Base-by-base conservation (phyloP, 331 rosid genomes). In the Stylosanthes scabra region DNA sequence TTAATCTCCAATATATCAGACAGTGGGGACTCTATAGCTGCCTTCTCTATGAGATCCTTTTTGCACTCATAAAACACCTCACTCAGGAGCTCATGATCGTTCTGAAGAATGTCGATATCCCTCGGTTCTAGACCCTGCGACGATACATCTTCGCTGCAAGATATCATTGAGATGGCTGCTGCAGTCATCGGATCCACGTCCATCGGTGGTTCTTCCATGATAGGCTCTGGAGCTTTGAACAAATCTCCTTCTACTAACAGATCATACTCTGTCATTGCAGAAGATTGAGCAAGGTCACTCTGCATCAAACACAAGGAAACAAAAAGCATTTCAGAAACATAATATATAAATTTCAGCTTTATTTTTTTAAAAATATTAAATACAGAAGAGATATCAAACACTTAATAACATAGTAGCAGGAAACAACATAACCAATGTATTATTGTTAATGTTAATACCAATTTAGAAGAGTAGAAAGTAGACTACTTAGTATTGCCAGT, bases 181-280 rank as follows among this genome's bases (percentile, higher is more conserved):
- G 93, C 89, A 50, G 78, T 60, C 83, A 89, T 72, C 20, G 85
- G 94, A 88, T 89, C 91, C 45, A 91, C 81, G 71, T 83, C 68
- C 50, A 85, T 68, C 12, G 51, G 60, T 51, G 85, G 86, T 60
- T 91, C 97, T 77, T 88, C 93, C 5, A 89, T 69, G 28, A 91
- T 83, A 9, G 88, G 88, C 71, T 91, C 95, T 0, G 99, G 99
- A 46, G 99, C 99, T 63, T 91, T 89, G 83, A 94, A 94, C 51
- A 94, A 80, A 86, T 89, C 97, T 45, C 99, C 96, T 64, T 94
- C 97, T 50, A 80, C 91, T 73, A 85, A 90, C 82, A 88, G 75
- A 76, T 94, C 98, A 72, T 83, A 94, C 47, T 91, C 97, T 20
- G 86, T 83, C 56, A 94, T 88, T 75, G 75, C 86, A 68, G 88